Evolutionary conservation across 768 basidiomycete genomes (phyloP).

Genomic region (Panellus pusillus): DNA sequence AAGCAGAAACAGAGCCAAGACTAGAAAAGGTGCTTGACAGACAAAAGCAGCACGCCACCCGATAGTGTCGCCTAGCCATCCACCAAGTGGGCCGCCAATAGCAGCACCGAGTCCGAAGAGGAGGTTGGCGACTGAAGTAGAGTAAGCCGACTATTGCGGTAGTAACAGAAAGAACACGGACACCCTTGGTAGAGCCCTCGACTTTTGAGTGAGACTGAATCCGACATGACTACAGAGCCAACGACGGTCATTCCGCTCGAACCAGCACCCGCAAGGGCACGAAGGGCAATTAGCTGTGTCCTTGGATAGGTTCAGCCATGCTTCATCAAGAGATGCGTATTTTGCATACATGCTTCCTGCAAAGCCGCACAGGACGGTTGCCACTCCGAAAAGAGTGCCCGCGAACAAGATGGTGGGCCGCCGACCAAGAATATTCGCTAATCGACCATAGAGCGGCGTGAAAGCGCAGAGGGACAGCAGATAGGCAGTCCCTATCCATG

Average conservation of each 20-base stretch:
- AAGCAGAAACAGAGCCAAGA: neutral
- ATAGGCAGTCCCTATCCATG: slow-evolving; percentile 67
- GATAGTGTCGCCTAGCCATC: slow-evolving; percentile 57
- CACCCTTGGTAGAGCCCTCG: slow-evolving; percentile 66
- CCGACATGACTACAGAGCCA: slow-evolving; percentile 57
- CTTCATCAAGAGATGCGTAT: neutral
- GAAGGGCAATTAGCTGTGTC: slow-evolving; percentile 45
- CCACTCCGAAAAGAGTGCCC: slow-evolving; percentile 57
- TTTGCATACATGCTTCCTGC: slow-evolving; percentile 30
- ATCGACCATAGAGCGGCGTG: slow-evolving; percentile 62
- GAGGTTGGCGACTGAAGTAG: slow-evolving; percentile 39
- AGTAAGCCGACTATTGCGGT: slow-evolving; percentile 29
- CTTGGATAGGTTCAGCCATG: neutral
- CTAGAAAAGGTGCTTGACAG: slow-evolving; percentile 42
- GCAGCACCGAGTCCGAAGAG: slow-evolving; percentile 59
- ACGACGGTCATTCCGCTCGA: slow-evolving; percentile 58
- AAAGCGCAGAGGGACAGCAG: slow-evolving; percentile 63
- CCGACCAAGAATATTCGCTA: slow-evolving; percentile 59
- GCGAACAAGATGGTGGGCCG: slow-evolving; percentile 34
- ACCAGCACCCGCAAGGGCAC: slow-evolving; percentile 66
- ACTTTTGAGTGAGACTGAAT: slow-evolving; percentile 64
- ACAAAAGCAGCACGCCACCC: slow-evolving; percentile 68
- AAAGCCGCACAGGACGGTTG: slow-evolving; percentile 65
- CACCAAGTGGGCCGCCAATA: slow-evolving; percentile 53
- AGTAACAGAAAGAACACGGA: neutral